phyloP scores from a whole-genome alignment of 2,329 filamentous ascomycete genomes.

The Botrytis fragariae region DNA sequence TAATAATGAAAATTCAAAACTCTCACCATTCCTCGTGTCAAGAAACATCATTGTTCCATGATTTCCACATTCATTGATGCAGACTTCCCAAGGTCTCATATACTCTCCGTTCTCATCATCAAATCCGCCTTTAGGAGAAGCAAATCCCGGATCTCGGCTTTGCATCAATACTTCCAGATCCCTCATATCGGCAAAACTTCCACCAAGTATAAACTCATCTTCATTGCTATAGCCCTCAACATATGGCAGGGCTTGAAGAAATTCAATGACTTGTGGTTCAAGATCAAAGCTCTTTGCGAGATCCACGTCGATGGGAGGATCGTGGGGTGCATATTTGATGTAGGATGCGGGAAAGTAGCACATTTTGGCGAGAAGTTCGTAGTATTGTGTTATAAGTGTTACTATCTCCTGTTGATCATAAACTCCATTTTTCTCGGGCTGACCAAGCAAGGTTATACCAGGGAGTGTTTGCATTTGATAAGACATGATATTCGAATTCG shows the following conservation, averaged over 20 bases:
- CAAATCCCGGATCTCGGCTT: slow-evolving; percentile 22
- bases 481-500: neutral
- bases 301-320: slow-evolving; percentile 20
- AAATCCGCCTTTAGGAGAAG: slow-evolving; percentile 1
- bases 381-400: slow-evolving; percentile 19
- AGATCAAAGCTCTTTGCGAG: slow-evolving; percentile 19
- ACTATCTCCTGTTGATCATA: slow-evolving; percentile 21
- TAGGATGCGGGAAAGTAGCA: slow-evolving; percentile 17
- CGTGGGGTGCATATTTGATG: slow-evolving; percentile 25
- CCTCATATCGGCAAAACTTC: slow-evolving; percentile 24
- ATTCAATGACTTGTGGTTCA: slow-evolving; percentile 20
- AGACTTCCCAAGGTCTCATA: slow-evolving; percentile 4
- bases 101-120: slow-evolving; percentile 17
- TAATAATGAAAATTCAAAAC: neutral
- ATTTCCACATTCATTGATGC: slow-evolving; percentile 3
- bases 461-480: neutral
- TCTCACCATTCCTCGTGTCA: slow-evolving; percentile 11
- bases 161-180: neutral
- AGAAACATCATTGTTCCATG: neutral
- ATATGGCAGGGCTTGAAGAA: slow-evolving; percentile 24
- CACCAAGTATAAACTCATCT: slow-evolving; percentile 23
- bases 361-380: slow-evolving; percentile 23
- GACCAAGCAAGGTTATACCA: neutral
- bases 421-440: neutral
- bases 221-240: slow-evolving; percentile 16